Conservation (phyloP, 495 filamentous ascomycete genomes). For the Platismatia glauca region DNA sequence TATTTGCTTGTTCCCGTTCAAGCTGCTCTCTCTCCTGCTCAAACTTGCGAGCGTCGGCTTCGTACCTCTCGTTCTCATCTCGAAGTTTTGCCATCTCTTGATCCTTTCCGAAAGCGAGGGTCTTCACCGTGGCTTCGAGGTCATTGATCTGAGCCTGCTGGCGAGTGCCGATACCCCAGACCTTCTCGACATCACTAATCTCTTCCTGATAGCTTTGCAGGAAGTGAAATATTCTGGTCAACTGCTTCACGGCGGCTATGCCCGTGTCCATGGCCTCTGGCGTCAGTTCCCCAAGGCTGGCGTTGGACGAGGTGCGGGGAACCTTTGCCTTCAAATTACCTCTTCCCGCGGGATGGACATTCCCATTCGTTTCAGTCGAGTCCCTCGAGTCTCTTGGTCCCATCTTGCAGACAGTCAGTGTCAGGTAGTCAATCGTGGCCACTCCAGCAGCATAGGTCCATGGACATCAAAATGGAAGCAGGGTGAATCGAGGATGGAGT, state of each 20-base stretch:
- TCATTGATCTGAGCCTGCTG: constrained; percentile 4
- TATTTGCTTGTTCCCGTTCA: background rate
- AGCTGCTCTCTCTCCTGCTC: constrained; percentile 1
- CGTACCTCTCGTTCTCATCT: constrained; percentile 1
- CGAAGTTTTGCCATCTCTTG: constrained; percentile 5
- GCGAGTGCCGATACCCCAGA: constrained; percentile 1
- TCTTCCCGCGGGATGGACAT: background rate
- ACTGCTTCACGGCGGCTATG: background rate
- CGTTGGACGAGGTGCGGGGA: constrained; percentile 1
- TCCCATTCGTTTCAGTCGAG: background rate
- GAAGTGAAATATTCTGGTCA: constrained; percentile 2
- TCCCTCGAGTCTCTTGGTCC: background rate
- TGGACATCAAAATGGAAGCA: background rate
- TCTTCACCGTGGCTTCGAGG: background rate
- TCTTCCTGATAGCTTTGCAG: background rate
- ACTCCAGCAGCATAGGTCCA: background rate
- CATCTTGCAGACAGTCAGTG: background rate
- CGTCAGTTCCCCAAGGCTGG: background rate
- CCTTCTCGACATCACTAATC: constrained; percentile 3
- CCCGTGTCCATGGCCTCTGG: background rate
- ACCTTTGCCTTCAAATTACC: background rate
- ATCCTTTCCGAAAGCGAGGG: constrained; percentile 1
- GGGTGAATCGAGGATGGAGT: background rate
- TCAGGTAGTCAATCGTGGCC: background rate
- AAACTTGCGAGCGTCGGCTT: background rate